phyloP scores from a whole-genome alignment of 1,284 basidiomycete species.

The Sporisorium sorghi region DNA sequence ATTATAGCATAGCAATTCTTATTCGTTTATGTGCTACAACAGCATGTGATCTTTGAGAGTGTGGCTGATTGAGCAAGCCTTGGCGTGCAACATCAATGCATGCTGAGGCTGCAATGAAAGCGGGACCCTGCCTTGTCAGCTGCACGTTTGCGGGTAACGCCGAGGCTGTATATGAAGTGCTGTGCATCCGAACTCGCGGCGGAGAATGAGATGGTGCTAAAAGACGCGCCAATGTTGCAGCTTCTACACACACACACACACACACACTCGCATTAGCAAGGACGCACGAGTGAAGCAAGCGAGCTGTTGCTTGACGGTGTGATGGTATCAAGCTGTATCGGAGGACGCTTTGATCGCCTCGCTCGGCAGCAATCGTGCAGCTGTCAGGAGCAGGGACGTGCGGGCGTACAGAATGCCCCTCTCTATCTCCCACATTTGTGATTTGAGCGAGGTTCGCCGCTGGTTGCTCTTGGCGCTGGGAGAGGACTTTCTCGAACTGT shows the following conservation, averaged over 20 bases:
- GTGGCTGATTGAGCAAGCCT: neutral
- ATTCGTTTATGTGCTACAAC: neutral
- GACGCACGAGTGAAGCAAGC: neutral
- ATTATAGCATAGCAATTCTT: conserved; percentile 1
- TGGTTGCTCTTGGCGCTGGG: neutral
- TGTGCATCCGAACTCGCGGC: neutral
- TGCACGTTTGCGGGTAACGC: neutral
- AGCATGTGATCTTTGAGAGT: conserved; percentile 1
- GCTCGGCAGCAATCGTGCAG: neutral
- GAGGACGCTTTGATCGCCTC: conserved; percentile 5
- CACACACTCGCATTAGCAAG: too few relatives aligned
- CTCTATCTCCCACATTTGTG: conserved; percentile 1
- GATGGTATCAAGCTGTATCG: neutral
- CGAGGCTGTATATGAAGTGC: neutral
- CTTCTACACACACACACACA: too few relatives aligned
- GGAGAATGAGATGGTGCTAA: neutral
- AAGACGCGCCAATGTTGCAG: conserved; percentile 4
- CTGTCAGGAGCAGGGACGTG: conserved; percentile 9
- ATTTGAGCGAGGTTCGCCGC: neutral
- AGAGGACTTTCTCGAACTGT: neutral
- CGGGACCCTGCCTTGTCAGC: neutral
- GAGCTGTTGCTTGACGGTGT: neutral
- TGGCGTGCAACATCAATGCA: neutral
- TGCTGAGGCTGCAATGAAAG: neutral
- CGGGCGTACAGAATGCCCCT: neutral